Evolutionary conservation across 352 stramenopile species (phyloP).

Genomic region (Globisporangium spiculum): DNA sequence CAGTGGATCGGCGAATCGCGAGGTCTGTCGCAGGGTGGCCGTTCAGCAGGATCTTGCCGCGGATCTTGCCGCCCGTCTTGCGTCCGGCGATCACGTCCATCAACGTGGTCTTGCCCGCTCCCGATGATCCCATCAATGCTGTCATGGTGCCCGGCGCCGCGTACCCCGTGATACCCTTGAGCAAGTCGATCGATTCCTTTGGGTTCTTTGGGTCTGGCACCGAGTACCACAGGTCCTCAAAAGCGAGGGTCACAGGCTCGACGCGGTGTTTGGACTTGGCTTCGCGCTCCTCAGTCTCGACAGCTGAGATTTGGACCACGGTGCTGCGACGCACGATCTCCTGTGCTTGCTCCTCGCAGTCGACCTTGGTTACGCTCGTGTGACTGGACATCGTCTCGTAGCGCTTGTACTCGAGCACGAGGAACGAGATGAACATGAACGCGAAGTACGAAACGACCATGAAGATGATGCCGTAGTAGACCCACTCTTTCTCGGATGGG

Average conservation of each 20-base stretch:
- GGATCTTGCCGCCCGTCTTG: constrained; percentile 80
- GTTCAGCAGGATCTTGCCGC: constrained; percentile 83
- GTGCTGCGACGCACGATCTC: constrained; percentile 13
- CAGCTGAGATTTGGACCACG: not conserved
- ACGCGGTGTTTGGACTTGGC: constrained; percentile 5
- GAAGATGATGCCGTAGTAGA: constrained; percentile 22
- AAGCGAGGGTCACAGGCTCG: constrained; percentile 21
- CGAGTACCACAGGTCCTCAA: constrained; percentile 27
- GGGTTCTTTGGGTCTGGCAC: constrained; percentile 23
- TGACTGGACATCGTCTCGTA: constrained; percentile 18
- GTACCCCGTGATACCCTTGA: constrained; percentile 34
- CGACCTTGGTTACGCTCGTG: constrained; percentile 12
- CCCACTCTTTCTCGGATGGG: constrained; percentile 20
- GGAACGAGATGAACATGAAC: constrained; percentile 24
- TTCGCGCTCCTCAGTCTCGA: not conserved
- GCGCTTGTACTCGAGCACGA: constrained; percentile 25
- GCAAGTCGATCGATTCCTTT: constrained; percentile 43
- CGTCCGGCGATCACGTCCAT: constrained; percentile 92
- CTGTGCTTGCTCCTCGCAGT: constrained; percentile 6
- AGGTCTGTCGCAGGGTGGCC: constrained; percentile 36
- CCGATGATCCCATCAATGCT: constrained; percentile 79
- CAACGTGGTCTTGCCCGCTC: constrained; percentile 85
- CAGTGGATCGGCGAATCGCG: constrained; percentile 33
- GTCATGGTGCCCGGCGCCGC: constrained; percentile 50
- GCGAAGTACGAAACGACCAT: constrained; percentile 22